phyloP scores from a whole-genome alignment of 2,329 filamentous ascomycete species.

The Fonsecaea pedrosoi region DNA sequence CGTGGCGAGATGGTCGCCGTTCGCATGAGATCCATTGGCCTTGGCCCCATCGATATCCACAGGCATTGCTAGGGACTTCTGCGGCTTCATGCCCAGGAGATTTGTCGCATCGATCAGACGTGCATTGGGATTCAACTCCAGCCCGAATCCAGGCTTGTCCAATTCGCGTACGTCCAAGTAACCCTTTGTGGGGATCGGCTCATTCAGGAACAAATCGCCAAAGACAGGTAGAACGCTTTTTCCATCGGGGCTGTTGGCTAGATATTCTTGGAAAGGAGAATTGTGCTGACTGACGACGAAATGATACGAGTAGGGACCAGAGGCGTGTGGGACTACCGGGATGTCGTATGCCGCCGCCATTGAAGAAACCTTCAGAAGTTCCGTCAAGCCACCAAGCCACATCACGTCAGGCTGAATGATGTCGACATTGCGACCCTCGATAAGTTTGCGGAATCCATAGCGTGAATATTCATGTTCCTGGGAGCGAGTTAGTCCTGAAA shows the following conservation, averaged over 20 bases:
- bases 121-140: slow-evolving; percentile 82
- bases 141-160: slow-evolving; percentile 88
- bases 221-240: slow-evolving; percentile 91
- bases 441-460: slow-evolving; percentile 92
- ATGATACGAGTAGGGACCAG: slow-evolving; percentile 93
- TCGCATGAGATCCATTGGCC: slow-evolving; percentile 3
- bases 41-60: slow-evolving; percentile 20
- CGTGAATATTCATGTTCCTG: slow-evolving; percentile 89
- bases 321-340: slow-evolving; percentile 92
- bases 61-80: slow-evolving; percentile 52
- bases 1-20: slow-evolving; percentile 1
- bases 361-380: slow-evolving; percentile 85
- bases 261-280: slow-evolving; percentile 93
- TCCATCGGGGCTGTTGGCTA: slow-evolving; percentile 90
- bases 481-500: slow-evolving; percentile 3
- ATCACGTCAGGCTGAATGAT: slow-evolving; percentile 96
- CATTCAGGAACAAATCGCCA: slow-evolving; percentile 86
- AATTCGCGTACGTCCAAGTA: slow-evolving; percentile 79
- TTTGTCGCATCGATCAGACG: slow-evolving; percentile 78
- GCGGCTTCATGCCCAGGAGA: slow-evolving; percentile 71
- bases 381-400: slow-evolving; percentile 94
- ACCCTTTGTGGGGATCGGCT: slow-evolving; percentile 84
- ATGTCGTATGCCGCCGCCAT: slow-evolving; percentile 93
- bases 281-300: slow-evolving; percentile 94
- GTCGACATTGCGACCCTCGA: slow-evolving; percentile 89